Evolutionary conservation across 2,329 filamentous ascomycete species (phyloP).

Genomic region (Epichloe baconii): DNA sequence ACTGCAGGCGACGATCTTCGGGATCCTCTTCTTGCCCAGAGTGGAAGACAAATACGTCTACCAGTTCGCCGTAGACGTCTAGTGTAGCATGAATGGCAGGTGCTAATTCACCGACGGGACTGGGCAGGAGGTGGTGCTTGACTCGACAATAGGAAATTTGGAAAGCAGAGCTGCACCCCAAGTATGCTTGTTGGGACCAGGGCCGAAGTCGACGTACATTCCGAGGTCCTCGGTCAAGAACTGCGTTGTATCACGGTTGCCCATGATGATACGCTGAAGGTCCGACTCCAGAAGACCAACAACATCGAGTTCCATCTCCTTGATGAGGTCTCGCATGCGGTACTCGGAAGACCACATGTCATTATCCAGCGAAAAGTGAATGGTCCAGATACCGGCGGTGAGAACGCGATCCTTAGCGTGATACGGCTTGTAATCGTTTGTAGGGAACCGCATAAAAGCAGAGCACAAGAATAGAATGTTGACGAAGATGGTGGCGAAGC

Average conservation of each 20-base stretch:
- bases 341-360: constrained; percentile 97
- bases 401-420: constrained; percentile 77
- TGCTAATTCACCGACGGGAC: constrained; percentile 85
- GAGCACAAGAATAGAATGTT: constrained; percentile 70
- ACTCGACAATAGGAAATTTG: constrained; percentile 96
- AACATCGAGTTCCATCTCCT: constrained; percentile 93
- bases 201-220: constrained; percentile 97
- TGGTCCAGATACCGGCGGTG: constrained; percentile 96
- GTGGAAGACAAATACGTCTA: constrained; percentile 97
- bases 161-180: constrained; percentile 90
- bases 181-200: constrained; percentile 96
- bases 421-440: constrained; percentile 82
- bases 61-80: constrained; percentile 75
- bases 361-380: constrained; percentile 95
- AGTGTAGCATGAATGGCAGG: constrained; percentile 95
- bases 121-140: constrained; percentile 87
- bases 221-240: constrained; percentile 90
- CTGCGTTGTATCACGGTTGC: constrained; percentile 91
- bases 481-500: constrained; percentile 51
- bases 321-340: constrained; percentile 81
- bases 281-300: constrained; percentile 91
- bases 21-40: constrained; percentile 95
- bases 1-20: constrained; percentile 79
- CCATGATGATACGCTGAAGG: constrained; percentile 97
- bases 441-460: constrained; percentile 83